Evolutionary conservation across 1,284 basidiomycete species (phyloP).

Genomic region (Entoloma clypeatum): DNA sequence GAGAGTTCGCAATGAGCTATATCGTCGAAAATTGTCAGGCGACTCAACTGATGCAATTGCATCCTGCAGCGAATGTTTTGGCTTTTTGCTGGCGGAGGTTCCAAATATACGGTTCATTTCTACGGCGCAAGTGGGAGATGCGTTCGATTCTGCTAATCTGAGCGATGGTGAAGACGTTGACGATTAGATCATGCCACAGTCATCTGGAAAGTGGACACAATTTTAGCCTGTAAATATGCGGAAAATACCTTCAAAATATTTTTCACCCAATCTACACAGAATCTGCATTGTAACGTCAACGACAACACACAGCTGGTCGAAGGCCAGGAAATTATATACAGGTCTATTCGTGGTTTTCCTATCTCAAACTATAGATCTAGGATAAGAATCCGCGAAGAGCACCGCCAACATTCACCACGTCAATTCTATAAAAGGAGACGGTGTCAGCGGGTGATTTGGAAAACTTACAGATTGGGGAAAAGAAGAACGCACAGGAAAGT

Average conservation of each 20-base stretch:
- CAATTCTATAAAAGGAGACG: slow-evolving; percentile 32
- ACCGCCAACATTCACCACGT: slow-evolving; percentile 47
- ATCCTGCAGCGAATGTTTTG: slow-evolving; percentile 85
- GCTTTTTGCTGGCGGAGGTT: slow-evolving; percentile 72
- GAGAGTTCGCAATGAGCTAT: too few species aligned
- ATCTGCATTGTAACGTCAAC: too few species aligned
- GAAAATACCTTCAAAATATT: too few species aligned
- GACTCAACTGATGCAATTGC: slow-evolving; percentile 83
- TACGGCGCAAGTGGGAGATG: neutral
- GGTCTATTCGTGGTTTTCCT: too few species aligned
- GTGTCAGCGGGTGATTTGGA: slow-evolving; percentile 6
- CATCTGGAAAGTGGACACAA: too few species aligned
- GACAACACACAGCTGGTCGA: too few species aligned
- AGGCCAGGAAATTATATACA: too few species aligned
- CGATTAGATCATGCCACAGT: too few species aligned
- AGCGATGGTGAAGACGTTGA: too few species aligned
- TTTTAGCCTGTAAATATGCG: too few species aligned
- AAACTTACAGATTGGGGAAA: slow-evolving; percentile 2
- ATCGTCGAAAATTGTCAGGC: too few species aligned
- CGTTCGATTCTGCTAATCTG: neutral
- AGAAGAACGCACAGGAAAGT: slow-evolving; percentile 71
- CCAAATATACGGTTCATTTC: slow-evolving; percentile 85
- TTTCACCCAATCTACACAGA: too few species aligned
- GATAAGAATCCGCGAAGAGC: slow-evolving; percentile 48
- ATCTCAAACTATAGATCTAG: slow-evolving; percentile 16